Evolutionary conservation across 768 basidiomycete species (phyloP), one percentile per base, ranked within the genome.

Genomic region (Suillus brevipes): DNA sequence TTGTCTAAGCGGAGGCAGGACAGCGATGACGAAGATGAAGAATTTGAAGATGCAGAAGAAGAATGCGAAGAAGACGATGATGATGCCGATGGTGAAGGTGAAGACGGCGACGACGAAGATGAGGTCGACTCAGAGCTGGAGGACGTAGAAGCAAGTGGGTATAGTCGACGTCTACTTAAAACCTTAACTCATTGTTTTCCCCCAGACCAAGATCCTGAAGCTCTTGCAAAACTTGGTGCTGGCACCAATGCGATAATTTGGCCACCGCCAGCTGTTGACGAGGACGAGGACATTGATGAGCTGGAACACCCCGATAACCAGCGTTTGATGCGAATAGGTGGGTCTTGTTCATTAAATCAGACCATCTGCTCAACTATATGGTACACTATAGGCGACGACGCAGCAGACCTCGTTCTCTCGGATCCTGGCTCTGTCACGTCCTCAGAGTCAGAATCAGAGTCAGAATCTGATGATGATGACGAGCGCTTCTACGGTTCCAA

Each of bases 221-320:
- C 78, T 31, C 69, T 76, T 60, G 75, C 78, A 28, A 73, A 80
- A 45, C 78, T 95, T 36, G 95, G 95, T n/a, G 72, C 80, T 13
- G 85, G 84, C 60, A 87, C 89, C 2, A 89, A 92, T 70, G 95
- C 92, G 0, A 83, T 91, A 61, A 82, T 95, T 58, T 97, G 93
- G 94, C 92, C 94, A 1, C 74, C 73, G n/a, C 79, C 79, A n/a
- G 79, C 78, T 58, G 80, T 84, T 6, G 83, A 86, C 13, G 84
- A 88, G 55, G 86, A 87, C 45, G 88, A 87, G 14, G 89, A 87
- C 23, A 81, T 87, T 37, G 84, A 88, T 18, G 83, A 83, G 65
- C 82, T 86, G 13, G 85, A 89, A 47, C 83, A 82, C 36, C 81
- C 88, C n/a, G 85, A 85, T 65, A 93, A 92, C 71, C 86, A 85